These are phyloP conservation scores for Microbotryum scabiosae DNA, from an alignment of 1,284 basidiomycete species.

Conservation along the genomic window DNA sequence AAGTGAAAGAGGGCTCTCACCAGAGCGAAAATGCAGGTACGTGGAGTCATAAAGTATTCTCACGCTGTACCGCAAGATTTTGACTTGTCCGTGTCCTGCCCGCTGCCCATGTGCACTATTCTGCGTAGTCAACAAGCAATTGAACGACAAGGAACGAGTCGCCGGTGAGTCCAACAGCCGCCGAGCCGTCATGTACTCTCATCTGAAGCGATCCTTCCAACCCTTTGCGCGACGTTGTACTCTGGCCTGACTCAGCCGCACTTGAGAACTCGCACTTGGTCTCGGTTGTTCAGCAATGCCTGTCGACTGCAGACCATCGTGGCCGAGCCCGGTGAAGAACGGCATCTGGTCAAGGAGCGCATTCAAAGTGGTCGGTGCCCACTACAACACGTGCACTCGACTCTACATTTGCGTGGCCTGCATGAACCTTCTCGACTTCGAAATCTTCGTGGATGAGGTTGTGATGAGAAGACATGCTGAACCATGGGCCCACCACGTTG, in stretches of 20 bases:
- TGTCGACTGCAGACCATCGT: slow-evolving; percentile 49
- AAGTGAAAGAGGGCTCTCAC: slow-evolving; percentile 87
- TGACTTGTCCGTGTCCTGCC: neutral
- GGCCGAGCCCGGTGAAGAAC: slow-evolving; percentile 29
- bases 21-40: slow-evolving; percentile 80
- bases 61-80: neutral
- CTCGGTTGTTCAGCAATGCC: slow-evolving; percentile 79
- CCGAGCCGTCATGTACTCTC: no score
- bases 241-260: slow-evolving; percentile 53
- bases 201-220: neutral
- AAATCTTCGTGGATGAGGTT: no score
- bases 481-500: no score
- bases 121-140: slow-evolving; percentile 81
- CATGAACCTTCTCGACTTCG: no score
- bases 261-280: slow-evolving; percentile 83
- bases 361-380: no score
- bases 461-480: no score
- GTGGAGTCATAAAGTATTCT: slow-evolving; percentile 10
- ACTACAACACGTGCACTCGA: no score
- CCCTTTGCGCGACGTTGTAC: neutral
- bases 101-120: no score
- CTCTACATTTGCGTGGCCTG: no score
- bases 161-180: slow-evolving; percentile 43
- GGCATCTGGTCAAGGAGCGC: neutral
- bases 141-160: slow-evolving; percentile 98